Evolutionary conservation across 108 stramenopile genomes (phyloP).

Genomic region (Cyclotella distinguenda): DNA sequence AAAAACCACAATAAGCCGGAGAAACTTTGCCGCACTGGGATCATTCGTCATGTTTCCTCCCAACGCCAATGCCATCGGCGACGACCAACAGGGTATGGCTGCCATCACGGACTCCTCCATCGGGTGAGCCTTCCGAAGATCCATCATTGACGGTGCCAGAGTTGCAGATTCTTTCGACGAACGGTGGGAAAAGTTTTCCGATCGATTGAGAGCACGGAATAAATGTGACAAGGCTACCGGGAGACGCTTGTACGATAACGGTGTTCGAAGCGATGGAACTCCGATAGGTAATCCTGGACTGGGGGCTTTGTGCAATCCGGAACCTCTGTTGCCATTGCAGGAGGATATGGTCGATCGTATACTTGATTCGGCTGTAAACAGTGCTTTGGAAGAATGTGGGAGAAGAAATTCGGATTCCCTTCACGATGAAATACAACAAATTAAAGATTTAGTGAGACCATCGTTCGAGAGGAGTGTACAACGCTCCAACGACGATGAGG

Average conservation of each 20-base stretch:
- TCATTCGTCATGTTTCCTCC: constrained; percentile 10
- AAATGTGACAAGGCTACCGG: constrained; percentile 56
- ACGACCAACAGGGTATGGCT: constrained; percentile 45
- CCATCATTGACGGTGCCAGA: constrained; percentile 47
- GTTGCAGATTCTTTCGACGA: constrained; percentile 55
- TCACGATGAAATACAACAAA: constrained; percentile 29
- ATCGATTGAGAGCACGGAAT: constrained; percentile 48
- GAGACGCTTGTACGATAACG: constrained; percentile 61
- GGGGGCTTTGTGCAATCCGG: constrained; percentile 52
- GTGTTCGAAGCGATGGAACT: constrained; percentile 57
- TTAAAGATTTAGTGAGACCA: constrained; percentile 41
- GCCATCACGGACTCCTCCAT: constrained; percentile 49
- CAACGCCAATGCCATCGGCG: constrained; percentile 26
- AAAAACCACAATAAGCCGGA: constrained; percentile 14
- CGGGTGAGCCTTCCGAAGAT: constrained; percentile 43
- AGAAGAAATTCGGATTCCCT: constrained; percentile 15
- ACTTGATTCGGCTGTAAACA: constrained; percentile 24
- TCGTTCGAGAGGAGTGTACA: constrained; percentile 51
- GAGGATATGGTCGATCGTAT: constrained; percentile 15
- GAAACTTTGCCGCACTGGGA: constrained; percentile 12
- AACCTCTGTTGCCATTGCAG: constrained; percentile 37
- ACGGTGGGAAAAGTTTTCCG: constrained; percentile 52
- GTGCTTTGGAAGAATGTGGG: constrained; percentile 20
- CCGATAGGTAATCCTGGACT: constrained; percentile 60
- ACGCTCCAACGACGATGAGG: constrained; percentile 33